Evolutionary conservation across 2,329 filamentous ascomycete genomes (phyloP), one percentile per base, ranked within the genome.

Genomic region (Fusarium palustre): DNA sequence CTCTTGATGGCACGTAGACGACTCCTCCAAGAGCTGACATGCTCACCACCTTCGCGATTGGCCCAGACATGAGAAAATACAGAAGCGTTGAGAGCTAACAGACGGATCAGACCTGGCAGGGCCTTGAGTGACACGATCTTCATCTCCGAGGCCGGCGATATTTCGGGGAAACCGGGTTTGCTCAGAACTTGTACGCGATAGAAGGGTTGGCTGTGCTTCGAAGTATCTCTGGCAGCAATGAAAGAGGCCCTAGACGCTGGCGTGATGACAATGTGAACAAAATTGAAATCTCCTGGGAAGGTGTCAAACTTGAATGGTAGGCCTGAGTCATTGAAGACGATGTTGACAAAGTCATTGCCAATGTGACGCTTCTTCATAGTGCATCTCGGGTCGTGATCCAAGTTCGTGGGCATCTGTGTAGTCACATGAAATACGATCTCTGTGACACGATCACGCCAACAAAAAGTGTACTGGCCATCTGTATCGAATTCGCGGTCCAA

Each of bases 301-400:
- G 93, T 97, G 77, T 97, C 89, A 77, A 97, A 97, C 55, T 88
- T 87, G 82, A 97, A 98, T 0, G 92, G 91, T 48, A 90, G 79
- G n/a, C 96, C 95, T 3, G 94, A 97, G 75, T 97, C 93, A 78
- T 99, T 99, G 85, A 97, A 99, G 60, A 99, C 91, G 72, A 99
- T 97, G 77, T 97, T 98, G 76, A 99, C 96, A 78, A 93, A 97
- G 79, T 98, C 96, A 76, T 99, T 99, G 60, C 96, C 96, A 64
- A 98, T 96, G 76, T 98, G 97, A 4, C 90, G 87, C 80, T 99
- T 99, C 83, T 99, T 99, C 78, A 89, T 86, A 66, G 91, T 90
- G 75, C 91, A 93, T 66, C 88, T 86, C 12, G 91, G 88, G 73
- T 97, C 94, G 31, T 88, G 86, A 55, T 93, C 89, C 16, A 91